Evolutionary conservation across 768 basidiomycete species (phyloP).

Genomic region (Lepiota brunneoincarnata): DNA sequence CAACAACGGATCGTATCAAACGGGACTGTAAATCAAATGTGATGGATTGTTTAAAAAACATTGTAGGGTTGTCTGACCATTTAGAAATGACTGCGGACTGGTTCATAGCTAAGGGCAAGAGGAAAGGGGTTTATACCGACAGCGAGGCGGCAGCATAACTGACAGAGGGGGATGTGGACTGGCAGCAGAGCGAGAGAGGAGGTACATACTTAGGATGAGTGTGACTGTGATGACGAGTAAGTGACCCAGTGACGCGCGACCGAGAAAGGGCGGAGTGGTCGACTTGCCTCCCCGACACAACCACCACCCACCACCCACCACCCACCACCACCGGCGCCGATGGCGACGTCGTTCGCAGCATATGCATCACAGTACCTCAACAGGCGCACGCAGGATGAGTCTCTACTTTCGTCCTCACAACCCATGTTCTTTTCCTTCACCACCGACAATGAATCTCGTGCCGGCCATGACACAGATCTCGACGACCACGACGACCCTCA

Average conservation of each 20-base stretch:
- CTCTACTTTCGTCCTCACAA: constrained; percentile 61
- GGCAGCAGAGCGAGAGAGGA: no score
- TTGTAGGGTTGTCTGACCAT: no score
- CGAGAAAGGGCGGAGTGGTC: neutral
- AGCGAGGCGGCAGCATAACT: no score
- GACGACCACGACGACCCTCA: constrained; percentile 82
- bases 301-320: constrained; percentile 14
- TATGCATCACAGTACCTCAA: constrained; percentile 83
- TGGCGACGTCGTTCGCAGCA: constrained; percentile 73
- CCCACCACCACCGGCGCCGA: constrained; percentile 22
- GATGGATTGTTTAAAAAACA: no score
- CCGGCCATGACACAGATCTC: constrained; percentile 46
- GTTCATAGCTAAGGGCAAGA: no score
- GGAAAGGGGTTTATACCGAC: no score
- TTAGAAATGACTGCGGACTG: no score
- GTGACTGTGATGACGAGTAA: constrained; percentile 6
- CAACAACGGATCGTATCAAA: no score
- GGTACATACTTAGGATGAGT: no score
- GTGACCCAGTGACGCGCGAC: constrained; percentile 1
- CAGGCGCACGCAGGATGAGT: constrained; percentile 45
- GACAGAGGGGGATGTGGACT: no score
- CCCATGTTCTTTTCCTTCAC: constrained; percentile 90
- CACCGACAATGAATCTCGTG: constrained; percentile 64
- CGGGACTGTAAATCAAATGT: no score
- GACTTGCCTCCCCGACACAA: constrained; percentile 9